These are phyloP conservation scores for Rhipidocladum racemiflorum DNA, from an alignment of 176 grass and related monocot species.

Conservation along the genomic window DNA sequence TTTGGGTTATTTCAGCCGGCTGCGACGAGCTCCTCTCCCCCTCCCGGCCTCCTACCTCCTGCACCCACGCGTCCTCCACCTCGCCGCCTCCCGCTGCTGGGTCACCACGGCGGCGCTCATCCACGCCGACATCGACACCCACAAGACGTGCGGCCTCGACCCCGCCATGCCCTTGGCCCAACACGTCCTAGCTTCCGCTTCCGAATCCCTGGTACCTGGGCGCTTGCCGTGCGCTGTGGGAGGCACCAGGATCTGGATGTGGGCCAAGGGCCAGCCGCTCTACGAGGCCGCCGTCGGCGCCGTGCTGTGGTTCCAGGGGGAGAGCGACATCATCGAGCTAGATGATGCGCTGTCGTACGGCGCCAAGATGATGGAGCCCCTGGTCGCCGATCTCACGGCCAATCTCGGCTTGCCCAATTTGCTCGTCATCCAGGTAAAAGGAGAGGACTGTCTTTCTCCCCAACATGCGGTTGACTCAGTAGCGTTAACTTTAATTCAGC, in stretches of 20 bases:
- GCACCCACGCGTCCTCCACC: too few species aligned
- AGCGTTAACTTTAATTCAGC: neutral
- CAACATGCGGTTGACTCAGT: neutral
- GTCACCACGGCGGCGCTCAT: too few species aligned
- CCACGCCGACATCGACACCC: too few species aligned
- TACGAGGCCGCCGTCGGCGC: conserved; percentile 66
- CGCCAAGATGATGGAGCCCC: conserved; percentile 53
- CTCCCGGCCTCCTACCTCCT: too few species aligned
- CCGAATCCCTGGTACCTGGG: conserved; percentile 32
- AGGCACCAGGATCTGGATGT: conserved; percentile 81
- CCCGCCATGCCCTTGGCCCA: conserved; percentile 76
- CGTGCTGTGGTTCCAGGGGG: conserved; percentile 89
- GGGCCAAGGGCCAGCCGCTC: conserved; percentile 51
- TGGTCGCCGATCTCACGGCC: conserved; percentile 63
- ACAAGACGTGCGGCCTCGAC: conserved; percentile 78
- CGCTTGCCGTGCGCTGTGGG: conserved; percentile 80
- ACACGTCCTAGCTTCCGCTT: conserved; percentile 35
- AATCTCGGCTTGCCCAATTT: conserved; percentile 67
- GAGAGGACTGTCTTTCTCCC: too few species aligned
- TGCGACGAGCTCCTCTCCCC: too few species aligned
- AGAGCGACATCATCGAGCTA: conserved; percentile 66
- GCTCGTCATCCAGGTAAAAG: conserved; percentile 71
- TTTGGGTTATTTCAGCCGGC: too few species aligned
- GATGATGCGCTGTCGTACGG: conserved; percentile 62
- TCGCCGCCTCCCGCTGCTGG: too few species aligned